Conservation (phyloP, 768 basidiomycete species). For the Agrocybe praecox region DNA sequence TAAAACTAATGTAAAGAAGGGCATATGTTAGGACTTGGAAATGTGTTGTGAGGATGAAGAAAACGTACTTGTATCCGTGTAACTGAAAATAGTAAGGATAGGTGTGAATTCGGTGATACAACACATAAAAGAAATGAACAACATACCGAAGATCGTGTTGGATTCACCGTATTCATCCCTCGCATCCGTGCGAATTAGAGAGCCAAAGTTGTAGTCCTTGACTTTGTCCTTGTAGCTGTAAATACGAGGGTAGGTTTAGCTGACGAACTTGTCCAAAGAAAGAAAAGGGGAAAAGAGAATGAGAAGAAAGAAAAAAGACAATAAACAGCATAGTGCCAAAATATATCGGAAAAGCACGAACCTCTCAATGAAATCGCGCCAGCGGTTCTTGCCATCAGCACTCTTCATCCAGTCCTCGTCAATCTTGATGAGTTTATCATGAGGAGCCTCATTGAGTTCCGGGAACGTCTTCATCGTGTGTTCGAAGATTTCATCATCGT, state of each 20-base stretch:
- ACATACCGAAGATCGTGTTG: constrained; percentile 92
- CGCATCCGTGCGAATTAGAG: constrained; percentile 83
- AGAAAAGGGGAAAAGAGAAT: not conserved
- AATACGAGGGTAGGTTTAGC: not conserved
- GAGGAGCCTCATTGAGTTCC: constrained; percentile 57
- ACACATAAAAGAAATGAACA: not conserved
- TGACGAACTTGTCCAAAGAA: not conserved
- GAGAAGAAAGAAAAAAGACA: no score
- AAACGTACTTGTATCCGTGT: constrained; percentile 67
- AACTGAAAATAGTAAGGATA: constrained; percentile 35
- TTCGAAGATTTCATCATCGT: constrained; percentile 91
- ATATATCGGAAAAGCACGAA: constrained; percentile 28
- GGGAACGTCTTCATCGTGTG: constrained; percentile 81
- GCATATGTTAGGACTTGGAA: not conserved
- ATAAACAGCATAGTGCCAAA: not conserved
- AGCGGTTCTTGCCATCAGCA: constrained; percentile 80
- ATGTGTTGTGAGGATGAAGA: not conserved
- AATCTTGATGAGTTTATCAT: constrained; percentile 54
- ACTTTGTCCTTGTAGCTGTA: constrained; percentile 85
- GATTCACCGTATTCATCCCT: constrained; percentile 83
- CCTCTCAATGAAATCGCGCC: constrained; percentile 86
- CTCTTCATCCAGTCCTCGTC: constrained; percentile 96
- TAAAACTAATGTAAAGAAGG: constrained; percentile 66
- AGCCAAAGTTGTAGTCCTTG: constrained; percentile 96
- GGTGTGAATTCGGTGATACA: not conserved